phyloP scores from a whole-genome alignment of 208 protist species.

The Trypanosoma cruzi region DNA sequence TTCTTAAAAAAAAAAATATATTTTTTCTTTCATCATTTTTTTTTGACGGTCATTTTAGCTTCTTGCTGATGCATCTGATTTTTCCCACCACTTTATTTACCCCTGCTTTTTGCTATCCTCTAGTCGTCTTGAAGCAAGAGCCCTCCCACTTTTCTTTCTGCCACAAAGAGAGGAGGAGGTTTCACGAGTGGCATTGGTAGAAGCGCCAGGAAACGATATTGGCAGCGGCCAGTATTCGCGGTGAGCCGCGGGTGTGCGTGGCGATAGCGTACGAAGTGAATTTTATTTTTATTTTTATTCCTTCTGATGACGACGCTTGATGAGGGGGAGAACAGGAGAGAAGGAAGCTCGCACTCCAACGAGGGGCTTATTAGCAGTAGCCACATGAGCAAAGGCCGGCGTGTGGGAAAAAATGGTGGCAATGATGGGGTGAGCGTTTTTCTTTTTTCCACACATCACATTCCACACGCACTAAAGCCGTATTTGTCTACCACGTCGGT shows the following conservation, averaged over 20 bases:
- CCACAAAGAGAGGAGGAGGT: not conserved
- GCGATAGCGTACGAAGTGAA: not conserved
- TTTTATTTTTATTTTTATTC: not conserved
- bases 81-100: not conserved
- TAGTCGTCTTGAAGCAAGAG: not conserved
- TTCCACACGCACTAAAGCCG: constrained; percentile 44
- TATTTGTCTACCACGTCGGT: constrained; percentile 31
- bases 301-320: not conserved
- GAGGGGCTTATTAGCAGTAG: not conserved
- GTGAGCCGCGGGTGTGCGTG: not conserved
- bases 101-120: not conserved
- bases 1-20: not conserved
- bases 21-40: not conserved
- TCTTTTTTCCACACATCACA: constrained; percentile 56
- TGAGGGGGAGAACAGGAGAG: not conserved
- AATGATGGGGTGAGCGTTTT: constrained; percentile 50
- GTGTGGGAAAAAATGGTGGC: not conserved
- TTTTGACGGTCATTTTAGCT: not conserved
- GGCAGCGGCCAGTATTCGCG: not conserved
- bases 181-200: not conserved
- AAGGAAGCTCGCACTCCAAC: not conserved
- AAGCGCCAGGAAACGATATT: not conserved
- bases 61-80: not conserved
- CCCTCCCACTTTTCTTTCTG: not conserved
- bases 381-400: not conserved